These are phyloP conservation scores for Lactarius akahatsu DNA, from an alignment of 768 basidiomycete species.

Conservation along the genomic window DNA sequence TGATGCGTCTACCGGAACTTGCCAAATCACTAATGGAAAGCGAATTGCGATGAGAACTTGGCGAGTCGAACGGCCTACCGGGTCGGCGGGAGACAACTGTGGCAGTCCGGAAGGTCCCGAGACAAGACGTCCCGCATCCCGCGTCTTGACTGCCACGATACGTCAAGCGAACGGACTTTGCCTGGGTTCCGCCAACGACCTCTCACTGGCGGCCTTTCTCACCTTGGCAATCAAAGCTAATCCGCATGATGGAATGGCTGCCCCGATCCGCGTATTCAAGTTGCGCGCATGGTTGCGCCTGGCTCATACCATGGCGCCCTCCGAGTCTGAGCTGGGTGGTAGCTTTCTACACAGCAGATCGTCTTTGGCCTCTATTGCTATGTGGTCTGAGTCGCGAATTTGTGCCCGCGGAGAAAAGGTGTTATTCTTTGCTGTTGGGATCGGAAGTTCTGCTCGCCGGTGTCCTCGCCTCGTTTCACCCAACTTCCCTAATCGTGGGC, in stretches of 20 bases:
- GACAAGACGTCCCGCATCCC: not conserved
- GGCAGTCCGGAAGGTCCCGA: not conserved
- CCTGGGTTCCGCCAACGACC: not conserved
- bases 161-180: not conserved
- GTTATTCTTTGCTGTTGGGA: not conserved
- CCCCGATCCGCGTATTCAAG: not conserved
- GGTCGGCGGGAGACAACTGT: not conserved
- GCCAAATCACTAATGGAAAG: not conserved
- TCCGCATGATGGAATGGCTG: not conserved
- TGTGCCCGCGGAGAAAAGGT: not conserved
- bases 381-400: not conserved
- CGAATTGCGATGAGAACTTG: not conserved
- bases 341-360: no score
- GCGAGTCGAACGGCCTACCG: not conserved
- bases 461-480: not conserved
- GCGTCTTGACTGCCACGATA: not conserved
- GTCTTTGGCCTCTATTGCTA: not conserved
- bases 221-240: not conserved
- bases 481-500: not conserved
- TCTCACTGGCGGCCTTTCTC: not conserved
- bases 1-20: not conserved
- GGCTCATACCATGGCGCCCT: not conserved
- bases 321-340: no score
- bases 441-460: not conserved
- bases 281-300: no score